Evolutionary conservation across 805 yeast genomes (phyloP).

Genomic region (Ogataea populi-albae): DNA sequence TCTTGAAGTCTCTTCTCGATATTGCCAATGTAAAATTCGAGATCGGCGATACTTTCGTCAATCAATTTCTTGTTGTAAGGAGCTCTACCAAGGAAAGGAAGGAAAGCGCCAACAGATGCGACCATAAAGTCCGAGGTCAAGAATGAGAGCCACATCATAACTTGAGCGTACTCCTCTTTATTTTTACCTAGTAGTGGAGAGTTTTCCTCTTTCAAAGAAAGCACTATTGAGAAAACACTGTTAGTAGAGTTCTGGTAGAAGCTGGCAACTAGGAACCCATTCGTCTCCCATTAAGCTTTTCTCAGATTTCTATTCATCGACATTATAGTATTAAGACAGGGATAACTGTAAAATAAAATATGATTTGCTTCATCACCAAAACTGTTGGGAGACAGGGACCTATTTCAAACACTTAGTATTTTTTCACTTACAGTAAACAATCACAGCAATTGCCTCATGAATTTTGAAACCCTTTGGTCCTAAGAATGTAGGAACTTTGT

Average conservation of each 20-base stretch:
- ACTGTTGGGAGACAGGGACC: not conserved
- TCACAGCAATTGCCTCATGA: slow-evolving; percentile 65
- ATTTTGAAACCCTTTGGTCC: slow-evolving; percentile 73
- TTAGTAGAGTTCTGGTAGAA: slow-evolving; percentile 16
- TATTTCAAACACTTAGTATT: not conserved
- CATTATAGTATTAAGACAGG: slow-evolving; percentile 80
- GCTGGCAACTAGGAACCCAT: not conserved
- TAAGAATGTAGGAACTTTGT: slow-evolving; percentile 63
- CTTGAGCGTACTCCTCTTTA: slow-evolving; percentile 58
- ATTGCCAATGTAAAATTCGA: slow-evolving; percentile 39
- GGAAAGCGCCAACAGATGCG: slow-evolving; percentile 47
- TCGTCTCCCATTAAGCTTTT: slow-evolving; percentile 4
- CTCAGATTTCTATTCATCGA: slow-evolving; percentile 64
- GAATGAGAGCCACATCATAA: slow-evolving; percentile 77
- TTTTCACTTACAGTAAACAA: slow-evolving; percentile 43
- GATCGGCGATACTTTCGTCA: slow-evolving; percentile 31
- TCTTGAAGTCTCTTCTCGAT: slow-evolving; percentile 54
- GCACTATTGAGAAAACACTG: slow-evolving; percentile 36
- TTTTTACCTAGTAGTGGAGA: slow-evolving; percentile 58
- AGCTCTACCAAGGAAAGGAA: slow-evolving; percentile 56
- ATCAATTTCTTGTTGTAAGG: slow-evolving; percentile 75
- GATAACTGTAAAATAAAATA: slow-evolving; percentile 64
- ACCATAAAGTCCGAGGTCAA: slow-evolving; percentile 65
- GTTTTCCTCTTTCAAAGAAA: slow-evolving; percentile 42
- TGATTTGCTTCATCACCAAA: slow-evolving; percentile 54